Evolutionary conservation across 345 rosid species (phyloP), one percentile per base, ranked within the genome.

Genomic region (Nasturtium officinale): DNA sequence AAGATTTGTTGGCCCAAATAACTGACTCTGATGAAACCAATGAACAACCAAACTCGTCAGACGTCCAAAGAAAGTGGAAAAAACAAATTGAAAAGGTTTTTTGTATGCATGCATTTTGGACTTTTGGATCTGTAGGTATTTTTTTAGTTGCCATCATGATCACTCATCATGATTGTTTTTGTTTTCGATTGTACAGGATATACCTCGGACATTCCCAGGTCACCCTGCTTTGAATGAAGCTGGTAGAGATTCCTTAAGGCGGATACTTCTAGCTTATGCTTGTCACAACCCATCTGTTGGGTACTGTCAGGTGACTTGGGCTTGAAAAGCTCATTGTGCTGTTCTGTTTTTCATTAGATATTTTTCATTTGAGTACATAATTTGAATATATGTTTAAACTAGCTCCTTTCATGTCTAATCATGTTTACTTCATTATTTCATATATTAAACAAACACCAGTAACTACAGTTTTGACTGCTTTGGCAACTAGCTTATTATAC

Each of bases 31-130:
- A 76, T 37, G 87, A 87, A 74, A 71, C 66, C 81, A 71, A 67
- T 33, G 83, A 76, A 29, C 78, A 74, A 11, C 60, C 70, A 71
- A 72, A 43, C 76, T 53, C 89, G 51, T 67, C 85, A 53, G 86
- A 62, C 57, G 78, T 77, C 29, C 77, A 85, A 67, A 74, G 65
- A 69, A 88, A 87, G 65, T 95, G 89, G 96, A 84, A 76, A 79
- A 91, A 81, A 80, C 97, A 91, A 85, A 95, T 95, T 86, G 97
- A 95, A 89, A 91, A 95, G 99, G 99, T 91, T 86, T 7, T 66
- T 79, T 84, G 81, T 80, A 83, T 79, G 84, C 86, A 82, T 82
- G 75, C 47, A 50, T 82, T 72, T 81, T 81, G 83, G 80, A 75
- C 73, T 87, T 83, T 83, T 68, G 71, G 84, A 79, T 87, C 81